A percentile compares a stretch with the other conserved stretches of the same genome.
Conservation (phyloP, 306 rosid genomes). For the Canavalia gladiata region DNA sequence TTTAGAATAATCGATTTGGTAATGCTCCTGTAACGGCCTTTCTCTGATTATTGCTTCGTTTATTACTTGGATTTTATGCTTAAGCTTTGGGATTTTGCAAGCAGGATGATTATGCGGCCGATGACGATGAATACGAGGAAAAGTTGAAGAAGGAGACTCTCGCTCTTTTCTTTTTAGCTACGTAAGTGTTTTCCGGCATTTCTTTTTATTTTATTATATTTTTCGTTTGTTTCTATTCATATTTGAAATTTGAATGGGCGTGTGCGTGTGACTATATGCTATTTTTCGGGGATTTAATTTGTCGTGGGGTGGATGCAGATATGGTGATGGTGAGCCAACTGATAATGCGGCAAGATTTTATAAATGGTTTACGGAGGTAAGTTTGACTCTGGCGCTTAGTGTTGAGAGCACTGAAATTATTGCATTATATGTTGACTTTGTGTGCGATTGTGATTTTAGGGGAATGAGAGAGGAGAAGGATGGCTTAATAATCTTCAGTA, state of each 20-base stretch:
- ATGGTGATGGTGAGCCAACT: slow-evolving; percentile 99
- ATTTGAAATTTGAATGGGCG: not conserved
- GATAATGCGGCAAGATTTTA: slow-evolving; percentile 95
- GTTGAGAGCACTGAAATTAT: slow-evolving; percentile 5
- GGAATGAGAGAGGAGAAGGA: slow-evolving; percentile 74
- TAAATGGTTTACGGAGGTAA: slow-evolving; percentile 94
- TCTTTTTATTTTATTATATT: not conserved
- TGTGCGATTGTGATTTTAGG: slow-evolving; percentile 58
- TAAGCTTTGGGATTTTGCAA: slow-evolving; percentile 11
- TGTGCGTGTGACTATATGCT: not conserved
- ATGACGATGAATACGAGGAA: slow-evolving; percentile 81
- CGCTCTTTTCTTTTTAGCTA: slow-evolving; percentile 88
- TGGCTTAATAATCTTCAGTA: slow-evolving; percentile 83
- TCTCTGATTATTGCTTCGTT: not conserved
- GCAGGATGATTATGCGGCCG: slow-evolving; percentile 91
- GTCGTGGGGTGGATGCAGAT: slow-evolving; percentile 64
- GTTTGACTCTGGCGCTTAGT: not conserved
- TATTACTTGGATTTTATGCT: slow-evolving; percentile 39
- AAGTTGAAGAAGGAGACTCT: slow-evolving; percentile 75
- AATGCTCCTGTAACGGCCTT: not conserved
- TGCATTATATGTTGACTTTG: slow-evolving; percentile 34
- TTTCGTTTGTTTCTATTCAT: not conserved
- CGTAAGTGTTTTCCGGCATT: slow-evolving; percentile 63
- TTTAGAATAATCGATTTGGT: slow-evolving; percentile 94
- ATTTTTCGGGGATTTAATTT: slow-evolving; percentile 21